Base-by-base conservation (phyloP, 208 protist genomes). In the Phytomonas francai region DNA sequence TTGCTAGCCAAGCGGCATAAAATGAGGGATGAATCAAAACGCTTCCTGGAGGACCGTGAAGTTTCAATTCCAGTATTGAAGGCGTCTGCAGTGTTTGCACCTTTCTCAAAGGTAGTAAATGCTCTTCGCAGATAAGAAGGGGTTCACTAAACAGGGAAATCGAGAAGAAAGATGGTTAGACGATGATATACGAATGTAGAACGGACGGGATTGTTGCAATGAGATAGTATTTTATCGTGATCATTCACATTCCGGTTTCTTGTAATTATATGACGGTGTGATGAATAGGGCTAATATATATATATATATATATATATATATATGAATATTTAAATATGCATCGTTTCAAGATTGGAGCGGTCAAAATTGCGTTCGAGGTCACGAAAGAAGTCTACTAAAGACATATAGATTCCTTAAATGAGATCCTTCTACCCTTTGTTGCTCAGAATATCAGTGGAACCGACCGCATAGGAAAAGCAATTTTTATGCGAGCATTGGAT, bases 31-130 rank as follows among this genome's bases (percentile, higher is more conserved):
- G 16, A 54, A 8, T 54, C 16, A 25, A 22, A 54, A 5, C 16
- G 45, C 6, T 54, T 54, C 3, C 39, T 19, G 14, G 45, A 22
- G 22, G 19, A 25, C 45, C 45, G 11, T 54, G 19, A 19, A 9
- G 45, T 25, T 54, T 54, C 22, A 22, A 19, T 19, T 6, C 19
- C 45, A 25, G 45, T 54, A 25, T 54, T 54, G 45, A 19, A 54
- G 1, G 8, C 45, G 25, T 54, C 45, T 54, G 45, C 45, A 25
- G 19, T 54, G 19, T 54, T 54, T 25, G 45, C 45, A 54, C 45
- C 45, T 54, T 54, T 54, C 45, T 54, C 45, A 54, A 54, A 19
- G 45, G 45, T 54, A 19, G 11, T 54, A 54, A 54, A 54, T 54
- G 19, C 45, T 22, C 45, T 54, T 54, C 45, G 45, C 0, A 9